Base-by-base conservation (phyloP, 2,329 filamentous ascomycete genomes). In the Aureobasidium leucospermi region DNA sequence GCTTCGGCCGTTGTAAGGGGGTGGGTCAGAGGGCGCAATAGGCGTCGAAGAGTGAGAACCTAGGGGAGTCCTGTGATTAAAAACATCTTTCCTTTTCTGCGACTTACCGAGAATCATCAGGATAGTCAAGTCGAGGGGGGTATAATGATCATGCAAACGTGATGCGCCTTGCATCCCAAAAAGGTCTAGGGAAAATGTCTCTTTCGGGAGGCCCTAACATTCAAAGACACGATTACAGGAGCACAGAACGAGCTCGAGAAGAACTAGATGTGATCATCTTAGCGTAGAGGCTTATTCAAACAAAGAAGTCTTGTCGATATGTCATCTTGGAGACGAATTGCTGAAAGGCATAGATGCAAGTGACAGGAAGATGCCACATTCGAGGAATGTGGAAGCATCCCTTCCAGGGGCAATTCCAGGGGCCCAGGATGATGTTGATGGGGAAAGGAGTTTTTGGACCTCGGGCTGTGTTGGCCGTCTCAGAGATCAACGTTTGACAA, bases 21-120 rank as follows among this genome's bases (percentile, higher is more conserved):
- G 42, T 48, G 43, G 55, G 43, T 58, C 55, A 48, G 55, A 58
- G 29, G 55, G 34, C 36, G 55, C 42, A 47, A 29, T 6, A 38
- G 39, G 38, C 31, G 41, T 38, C 36, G 11, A 56, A 29, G 52
- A 46, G 28, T 48, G 43, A 32, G 43, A 48, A 47, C 47, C 16
- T 47, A 52, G 9, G 23, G 31, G 48, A 15, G 19, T 58, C 55
- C 42, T 47, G 43, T 58, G 55, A 58, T 39, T 58, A 34, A 58
- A 15, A 29, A 23, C 6, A 48, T 19, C 23, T 41, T 48, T 23
- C 31, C 11, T 32, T 32, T 41, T 32, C 36, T 58, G 55, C 16
- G 15, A 48, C 42, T 29, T 31, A 45, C 31, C 38, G 10, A 43
- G 15, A 23, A 19, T 42, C n/a, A 4, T 41, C 36, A 10, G 38